Conservation (phyloP, 441 rosid species). For the Macaranga tanarius region DNA sequence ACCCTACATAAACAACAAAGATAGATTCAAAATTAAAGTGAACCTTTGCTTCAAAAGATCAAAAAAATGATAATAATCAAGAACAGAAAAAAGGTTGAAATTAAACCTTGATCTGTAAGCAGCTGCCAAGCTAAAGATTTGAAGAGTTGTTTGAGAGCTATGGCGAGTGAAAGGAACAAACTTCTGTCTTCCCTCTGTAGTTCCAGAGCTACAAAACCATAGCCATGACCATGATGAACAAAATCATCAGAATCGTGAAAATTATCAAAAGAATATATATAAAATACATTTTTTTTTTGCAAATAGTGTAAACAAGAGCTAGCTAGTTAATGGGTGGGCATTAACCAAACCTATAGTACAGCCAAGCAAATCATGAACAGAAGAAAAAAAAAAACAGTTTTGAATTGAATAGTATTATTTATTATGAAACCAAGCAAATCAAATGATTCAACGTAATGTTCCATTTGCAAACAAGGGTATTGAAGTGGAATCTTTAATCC, state of each 20-base stretch:
- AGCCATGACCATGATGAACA: not conserved
- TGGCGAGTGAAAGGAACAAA: constrained; percentile 71
- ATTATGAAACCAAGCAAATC: too few relatives aligned
- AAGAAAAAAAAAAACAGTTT: too few relatives aligned
- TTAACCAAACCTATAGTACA: too few relatives aligned
- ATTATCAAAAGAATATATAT: not conserved
- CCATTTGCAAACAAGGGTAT: too few relatives aligned
- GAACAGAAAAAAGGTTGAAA: not conserved
- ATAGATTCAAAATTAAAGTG: not conserved
- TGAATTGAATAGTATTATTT: too few relatives aligned
- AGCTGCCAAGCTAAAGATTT: constrained; percentile 72
- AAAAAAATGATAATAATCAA: too few relatives aligned
- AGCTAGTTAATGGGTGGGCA: too few relatives aligned
- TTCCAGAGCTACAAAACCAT: constrained; percentile 64
- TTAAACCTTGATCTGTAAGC: constrained; percentile 92
- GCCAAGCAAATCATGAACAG: too few relatives aligned
- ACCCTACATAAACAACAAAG: constrained; percentile 33
- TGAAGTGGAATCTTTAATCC: not conserved
- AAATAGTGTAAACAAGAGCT: too few relatives aligned
- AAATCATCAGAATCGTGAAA: constrained; percentile 7
- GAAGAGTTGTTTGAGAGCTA: constrained; percentile 69
- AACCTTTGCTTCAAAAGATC: too few relatives aligned
- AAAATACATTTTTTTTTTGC: too few relatives aligned
- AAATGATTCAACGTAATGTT: too few relatives aligned
- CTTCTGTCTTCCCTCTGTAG: constrained; percentile 90